Evolutionary conservation across 495 filamentous ascomycete species (phyloP).

Genomic region (Corynascus novoguineensis): DNA sequence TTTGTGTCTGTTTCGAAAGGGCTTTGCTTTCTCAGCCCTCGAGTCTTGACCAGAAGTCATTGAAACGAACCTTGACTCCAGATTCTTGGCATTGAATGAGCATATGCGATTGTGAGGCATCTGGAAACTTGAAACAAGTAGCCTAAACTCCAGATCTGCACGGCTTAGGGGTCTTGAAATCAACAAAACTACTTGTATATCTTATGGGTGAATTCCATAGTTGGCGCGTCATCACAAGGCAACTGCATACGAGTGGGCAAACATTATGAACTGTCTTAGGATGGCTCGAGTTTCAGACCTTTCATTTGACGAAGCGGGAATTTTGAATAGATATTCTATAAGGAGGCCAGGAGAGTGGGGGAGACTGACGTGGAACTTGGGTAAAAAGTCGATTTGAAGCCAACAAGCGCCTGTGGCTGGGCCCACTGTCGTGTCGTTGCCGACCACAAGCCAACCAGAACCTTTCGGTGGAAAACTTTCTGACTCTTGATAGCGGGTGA

Average conservation of each 20-base stretch:
- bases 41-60: too few species aligned
- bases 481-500: background rate
- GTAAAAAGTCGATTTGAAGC: background rate
- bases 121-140: background rate
- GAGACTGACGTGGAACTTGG: constrained; percentile 7
- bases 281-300: too few species aligned
- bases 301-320: too few species aligned
- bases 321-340: too few species aligned
- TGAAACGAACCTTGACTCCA: too few species aligned
- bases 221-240: background rate
- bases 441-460: background rate
- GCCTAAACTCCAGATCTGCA: constrained; percentile 11
- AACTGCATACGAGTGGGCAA: background rate
- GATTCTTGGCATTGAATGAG: background rate
- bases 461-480: background rate
- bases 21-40: too few species aligned
- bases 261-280: too few species aligned
- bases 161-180: background rate
- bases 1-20: too few species aligned
- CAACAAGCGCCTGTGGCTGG: background rate
- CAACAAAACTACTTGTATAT: background rate
- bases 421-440: background rate
- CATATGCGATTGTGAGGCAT: background rate
- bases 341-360: background rate
- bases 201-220: background rate